Percentiles rank a stretch among this genome's conserved stretches.
phyloP scores from a whole-genome alignment of 306 rosid species.

The Vigna angularis region DNA sequence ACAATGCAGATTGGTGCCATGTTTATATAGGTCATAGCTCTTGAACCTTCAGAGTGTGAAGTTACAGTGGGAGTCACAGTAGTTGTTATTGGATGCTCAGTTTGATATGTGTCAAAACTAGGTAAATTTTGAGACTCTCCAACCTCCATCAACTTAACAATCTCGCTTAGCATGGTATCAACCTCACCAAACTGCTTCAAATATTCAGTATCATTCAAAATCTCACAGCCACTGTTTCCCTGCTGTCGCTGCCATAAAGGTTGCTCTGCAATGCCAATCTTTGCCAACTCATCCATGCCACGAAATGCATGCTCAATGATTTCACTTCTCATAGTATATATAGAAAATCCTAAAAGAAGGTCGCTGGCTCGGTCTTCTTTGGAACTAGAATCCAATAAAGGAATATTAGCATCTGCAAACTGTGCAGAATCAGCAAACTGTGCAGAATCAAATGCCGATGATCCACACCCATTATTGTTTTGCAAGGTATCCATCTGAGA shows the following conservation, averaged over 20 bases:
- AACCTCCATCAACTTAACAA: constrained; percentile 58
- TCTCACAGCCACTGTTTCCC: constrained; percentile 29
- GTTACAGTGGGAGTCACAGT: background rate
- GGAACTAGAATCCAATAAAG: constrained; percentile 30
- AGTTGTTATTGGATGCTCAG: background rate
- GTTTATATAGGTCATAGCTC: constrained; percentile 44
- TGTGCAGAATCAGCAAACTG: constrained; percentile 1
- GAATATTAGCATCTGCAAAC: background rate
- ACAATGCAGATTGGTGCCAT: constrained; percentile 45
- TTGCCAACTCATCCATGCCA: constrained; percentile 53
- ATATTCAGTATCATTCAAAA: constrained; percentile 47
- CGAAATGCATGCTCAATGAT: constrained; percentile 43
- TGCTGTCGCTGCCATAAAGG: constrained; percentile 54
- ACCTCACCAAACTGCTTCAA: constrained; percentile 46
- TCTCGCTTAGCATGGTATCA: constrained; percentile 43
- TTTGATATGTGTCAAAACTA: constrained; percentile 21
- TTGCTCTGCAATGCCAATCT: constrained; percentile 35
- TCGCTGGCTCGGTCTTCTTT: constrained; percentile 52
- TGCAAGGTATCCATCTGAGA: background rate
- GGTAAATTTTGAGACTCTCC: constrained; percentile 48
- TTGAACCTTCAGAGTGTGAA: constrained; percentile 53
- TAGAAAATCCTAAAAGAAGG: constrained; percentile 50
- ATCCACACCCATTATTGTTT: constrained; percentile 4
- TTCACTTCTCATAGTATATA: background rate
- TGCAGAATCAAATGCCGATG: constrained; percentile 8